Percentiles rank a stretch among this genome's conserved stretches.
Conservation (phyloP, 345 rosid genomes). For the Syzygium aqueum region DNA sequence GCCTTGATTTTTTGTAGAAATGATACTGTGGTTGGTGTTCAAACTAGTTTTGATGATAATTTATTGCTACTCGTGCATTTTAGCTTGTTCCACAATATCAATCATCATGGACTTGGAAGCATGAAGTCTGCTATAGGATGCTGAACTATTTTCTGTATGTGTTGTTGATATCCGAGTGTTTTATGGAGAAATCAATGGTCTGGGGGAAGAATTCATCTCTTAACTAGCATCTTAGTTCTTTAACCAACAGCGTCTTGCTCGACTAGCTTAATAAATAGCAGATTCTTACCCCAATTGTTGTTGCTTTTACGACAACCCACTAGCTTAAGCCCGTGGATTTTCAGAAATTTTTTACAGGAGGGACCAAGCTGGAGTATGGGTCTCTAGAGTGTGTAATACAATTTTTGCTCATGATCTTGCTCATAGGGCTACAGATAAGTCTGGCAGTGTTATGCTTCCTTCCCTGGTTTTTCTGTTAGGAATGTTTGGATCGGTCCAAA, state of each 20-base stretch:
- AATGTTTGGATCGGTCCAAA: not conserved
- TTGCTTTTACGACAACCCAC: not conserved
- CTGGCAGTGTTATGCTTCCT: not conserved
- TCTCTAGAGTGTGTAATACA: not conserved
- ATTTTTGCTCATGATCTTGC: not conserved
- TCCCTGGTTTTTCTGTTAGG: not conserved
- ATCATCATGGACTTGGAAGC: not conserved
- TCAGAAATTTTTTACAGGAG: not conserved
- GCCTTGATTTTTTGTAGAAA: not conserved
- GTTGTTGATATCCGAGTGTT: not conserved
- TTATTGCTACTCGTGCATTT: not conserved
- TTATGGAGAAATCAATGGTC: not conserved
- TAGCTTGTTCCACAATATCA: not conserved
- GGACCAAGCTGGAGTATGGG: not conserved
- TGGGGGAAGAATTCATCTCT: not conserved
- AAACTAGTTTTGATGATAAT: not conserved
- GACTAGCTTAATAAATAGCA: not conserved
- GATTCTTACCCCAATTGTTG: not conserved
- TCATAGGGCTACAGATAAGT: not conserved
- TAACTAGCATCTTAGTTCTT: not conserved
- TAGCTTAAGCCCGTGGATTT: not conserved
- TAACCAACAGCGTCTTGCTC: not conserved
- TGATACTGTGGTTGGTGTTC: not conserved
- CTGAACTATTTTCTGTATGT: not conserved
- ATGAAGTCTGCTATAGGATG: not conserved